Percentiles rank a stretch among this genome's conserved stretches.
phyloP scores from a whole-genome alignment of 345 rosid species.

The Erodium maritimum region DNA sequence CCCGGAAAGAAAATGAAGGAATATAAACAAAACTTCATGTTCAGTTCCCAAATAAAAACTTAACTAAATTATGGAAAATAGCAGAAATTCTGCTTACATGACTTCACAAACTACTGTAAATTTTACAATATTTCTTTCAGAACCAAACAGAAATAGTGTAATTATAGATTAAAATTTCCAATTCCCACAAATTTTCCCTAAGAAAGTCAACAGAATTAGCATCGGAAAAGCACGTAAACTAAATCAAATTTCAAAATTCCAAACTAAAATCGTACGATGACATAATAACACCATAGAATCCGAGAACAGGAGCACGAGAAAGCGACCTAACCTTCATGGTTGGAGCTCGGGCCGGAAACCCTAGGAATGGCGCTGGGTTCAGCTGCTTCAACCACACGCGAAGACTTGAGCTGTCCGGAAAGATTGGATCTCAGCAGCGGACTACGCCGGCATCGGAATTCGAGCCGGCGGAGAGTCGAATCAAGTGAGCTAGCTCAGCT shows the following conservation, averaged over 20 bases:
- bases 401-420: too few species aligned
- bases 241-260: too few species aligned
- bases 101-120: neutral
- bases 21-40: too few species aligned
- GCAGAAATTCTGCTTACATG: neutral
- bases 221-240: neutral
- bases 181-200: slow-evolving; percentile 7
- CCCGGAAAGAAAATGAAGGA: neutral
- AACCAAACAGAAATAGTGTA: slow-evolving; percentile 15
- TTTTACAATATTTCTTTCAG: slow-evolving; percentile 1
- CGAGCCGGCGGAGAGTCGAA: slow-evolving; percentile 1
- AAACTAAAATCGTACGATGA: neutral
- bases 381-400: too few species aligned
- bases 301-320: neutral
- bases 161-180: slow-evolving; percentile 6
- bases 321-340: neutral
- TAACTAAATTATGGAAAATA: neutral
- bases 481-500: neutral
- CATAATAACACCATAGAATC: neutral
- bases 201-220: neutral
- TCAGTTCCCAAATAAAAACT: neutral
- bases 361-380: neutral
- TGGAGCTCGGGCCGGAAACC: neutral
- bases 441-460: slow-evolving; percentile 19
- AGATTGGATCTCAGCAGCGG: neutral